Percentiles rank a stretch among this genome's conserved stretches.
phyloP scores from a whole-genome alignment of 257 asterid species.

The Schizonepeta tenuifolia region DNA sequence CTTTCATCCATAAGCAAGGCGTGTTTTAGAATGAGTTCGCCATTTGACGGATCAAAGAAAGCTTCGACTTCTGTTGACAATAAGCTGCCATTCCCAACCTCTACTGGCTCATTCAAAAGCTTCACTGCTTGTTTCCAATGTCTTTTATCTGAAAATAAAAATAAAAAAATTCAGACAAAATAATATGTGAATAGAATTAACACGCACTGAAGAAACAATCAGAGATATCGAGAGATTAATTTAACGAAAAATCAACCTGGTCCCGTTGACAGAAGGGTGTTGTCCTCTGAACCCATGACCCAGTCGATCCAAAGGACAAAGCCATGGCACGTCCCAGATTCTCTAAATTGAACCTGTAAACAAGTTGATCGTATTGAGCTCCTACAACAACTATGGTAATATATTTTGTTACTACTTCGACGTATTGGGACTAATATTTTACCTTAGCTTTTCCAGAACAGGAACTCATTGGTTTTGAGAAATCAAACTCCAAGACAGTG shows the following conservation, averaged over 20 bases:
- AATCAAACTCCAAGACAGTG: constrained; percentile 81
- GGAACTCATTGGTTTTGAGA: constrained; percentile 59
- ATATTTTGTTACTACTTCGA: neutral
- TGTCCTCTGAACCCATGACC: constrained; percentile 59
- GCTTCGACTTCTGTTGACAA: constrained; percentile 55
- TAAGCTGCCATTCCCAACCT: constrained; percentile 37
- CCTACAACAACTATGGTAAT: neutral
- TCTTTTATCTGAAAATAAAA: constrained; percentile 56
- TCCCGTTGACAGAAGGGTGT: constrained; percentile 62
- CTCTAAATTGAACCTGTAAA: constrained; percentile 61
- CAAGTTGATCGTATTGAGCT: constrained; percentile 15
- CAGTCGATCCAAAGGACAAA: constrained; percentile 93
- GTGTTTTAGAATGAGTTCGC: constrained; percentile 59
- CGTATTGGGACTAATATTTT: constrained; percentile 14
- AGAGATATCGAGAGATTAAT: constrained; percentile 2
- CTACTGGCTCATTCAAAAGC: constrained; percentile 64
- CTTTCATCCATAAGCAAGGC: constrained; percentile 38
- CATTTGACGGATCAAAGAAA: constrained; percentile 64
- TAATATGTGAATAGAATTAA: neutral
- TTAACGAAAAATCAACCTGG: constrained; percentile 59
- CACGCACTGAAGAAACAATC: constrained; percentile 1
- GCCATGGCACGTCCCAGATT: constrained; percentile 80
- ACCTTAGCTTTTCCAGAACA: constrained; percentile 86
- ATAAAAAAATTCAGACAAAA: neutral
- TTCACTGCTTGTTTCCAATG: constrained; percentile 93